Evolutionary conservation across 78 protist species (phyloP).

Genomic region (Dictyostelium intermedium): DNA sequence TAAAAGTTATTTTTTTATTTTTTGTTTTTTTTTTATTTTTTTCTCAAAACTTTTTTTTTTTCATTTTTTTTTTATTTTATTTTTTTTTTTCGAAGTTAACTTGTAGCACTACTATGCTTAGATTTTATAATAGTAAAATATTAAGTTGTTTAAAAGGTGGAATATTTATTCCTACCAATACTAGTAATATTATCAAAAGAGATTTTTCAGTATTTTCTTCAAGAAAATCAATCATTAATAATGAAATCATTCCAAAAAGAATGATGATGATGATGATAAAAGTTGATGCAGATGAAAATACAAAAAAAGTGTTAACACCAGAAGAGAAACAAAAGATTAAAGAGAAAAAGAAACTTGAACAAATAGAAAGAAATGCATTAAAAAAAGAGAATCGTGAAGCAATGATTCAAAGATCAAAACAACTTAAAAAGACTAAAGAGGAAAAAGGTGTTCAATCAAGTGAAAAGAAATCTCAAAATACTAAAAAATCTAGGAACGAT

Average conservation of each 20-base stretch:
- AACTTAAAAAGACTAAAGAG: background rate
- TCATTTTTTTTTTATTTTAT: background rate
- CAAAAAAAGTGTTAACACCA: background rate
- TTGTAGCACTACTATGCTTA: background rate
- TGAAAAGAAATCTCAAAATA: background rate
- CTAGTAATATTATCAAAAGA: background rate
- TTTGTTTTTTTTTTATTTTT: background rate
- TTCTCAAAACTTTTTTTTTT: background rate
- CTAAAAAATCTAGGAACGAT: background rate
- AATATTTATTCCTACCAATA: background rate
- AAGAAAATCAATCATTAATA: background rate
- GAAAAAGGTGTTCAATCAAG: constrained; percentile 35
- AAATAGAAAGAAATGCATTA: constrained; percentile 1
- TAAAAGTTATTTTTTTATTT: too few species aligned
- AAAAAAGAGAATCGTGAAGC: constrained; percentile 45
- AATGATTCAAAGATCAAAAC: constrained; percentile 42
- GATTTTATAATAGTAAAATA: background rate
- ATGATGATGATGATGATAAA: constrained; percentile 2
- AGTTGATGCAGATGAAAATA: background rate
- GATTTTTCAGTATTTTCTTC: background rate
- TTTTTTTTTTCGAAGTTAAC: background rate
- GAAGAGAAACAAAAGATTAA: constrained; percentile 9
- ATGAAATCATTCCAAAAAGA: background rate
- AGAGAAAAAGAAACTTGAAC: background rate
- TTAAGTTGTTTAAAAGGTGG: background rate